Evolutionary conservation across 345 rosid genomes (phyloP).

Genomic region (Barbarea vulgaris): DNA sequence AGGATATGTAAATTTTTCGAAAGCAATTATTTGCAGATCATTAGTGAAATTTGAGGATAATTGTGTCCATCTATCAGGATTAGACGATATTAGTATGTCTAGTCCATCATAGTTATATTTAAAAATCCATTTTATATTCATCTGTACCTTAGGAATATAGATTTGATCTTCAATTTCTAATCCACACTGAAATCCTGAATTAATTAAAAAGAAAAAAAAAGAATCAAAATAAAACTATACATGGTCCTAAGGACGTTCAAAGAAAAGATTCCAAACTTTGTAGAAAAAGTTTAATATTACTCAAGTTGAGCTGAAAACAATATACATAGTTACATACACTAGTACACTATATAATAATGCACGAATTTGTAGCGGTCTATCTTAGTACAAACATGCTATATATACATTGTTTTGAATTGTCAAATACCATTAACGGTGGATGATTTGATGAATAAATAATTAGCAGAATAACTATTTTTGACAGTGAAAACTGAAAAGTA

Average conservation of each 20-base stretch:
- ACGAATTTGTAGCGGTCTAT: neutral
- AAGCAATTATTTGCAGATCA: neutral
- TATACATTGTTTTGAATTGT: neutral
- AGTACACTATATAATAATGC: conserved; percentile 18
- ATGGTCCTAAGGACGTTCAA: conserved; percentile 16
- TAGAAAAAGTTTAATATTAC: neutral
- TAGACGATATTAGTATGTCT: too few relatives aligned
- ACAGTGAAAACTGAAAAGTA: conserved; percentile 4
- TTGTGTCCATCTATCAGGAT: neutral
- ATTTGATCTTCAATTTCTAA: neutral
- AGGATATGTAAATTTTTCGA: neutral
- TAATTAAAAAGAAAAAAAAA: neutral
- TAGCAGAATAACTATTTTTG: neutral
- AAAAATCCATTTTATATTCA: neutral
- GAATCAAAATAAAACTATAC: neutral
- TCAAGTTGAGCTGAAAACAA: conserved; percentile 21
- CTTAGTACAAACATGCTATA: conserved; percentile 1
- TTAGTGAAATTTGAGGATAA: neutral
- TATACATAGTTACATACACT: too few relatives aligned
- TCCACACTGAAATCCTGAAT: neutral
- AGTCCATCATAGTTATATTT: neutral
- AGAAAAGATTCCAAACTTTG: conserved; percentile 12
- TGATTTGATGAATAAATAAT: neutral
- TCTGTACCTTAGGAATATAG: neutral
- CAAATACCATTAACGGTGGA: neutral